A percentile compares a stretch with the other conserved stretches of the same genome.
Evolutionary conservation across 2,329 filamentous ascomycete genomes (phyloP).

Genomic region (Colletotrichum sp.): DNA sequence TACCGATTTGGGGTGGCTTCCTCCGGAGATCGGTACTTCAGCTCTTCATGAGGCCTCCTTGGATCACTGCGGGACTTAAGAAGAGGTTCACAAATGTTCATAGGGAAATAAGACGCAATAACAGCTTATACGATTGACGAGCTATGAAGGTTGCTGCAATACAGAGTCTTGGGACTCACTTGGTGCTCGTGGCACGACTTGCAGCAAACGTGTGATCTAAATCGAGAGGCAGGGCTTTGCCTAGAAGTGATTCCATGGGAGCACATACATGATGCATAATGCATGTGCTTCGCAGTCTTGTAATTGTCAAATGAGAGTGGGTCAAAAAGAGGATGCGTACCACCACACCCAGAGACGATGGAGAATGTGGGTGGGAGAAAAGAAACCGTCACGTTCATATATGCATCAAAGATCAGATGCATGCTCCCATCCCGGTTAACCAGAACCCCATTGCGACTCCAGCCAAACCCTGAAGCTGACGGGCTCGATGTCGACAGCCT

Average conservation of each 20-base stretch:
- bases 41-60: background rate
- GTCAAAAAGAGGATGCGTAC: background rate
- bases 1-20: background rate
- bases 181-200: background rate
- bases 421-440: background rate
- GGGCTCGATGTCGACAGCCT: slow-evolving; percentile 51
- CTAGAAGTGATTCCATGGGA: background rate
- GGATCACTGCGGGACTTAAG: background rate
- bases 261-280: background rate
- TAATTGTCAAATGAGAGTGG: background rate
- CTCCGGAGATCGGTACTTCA: background rate
- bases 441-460: slow-evolving; percentile 46
- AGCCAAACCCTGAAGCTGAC: slow-evolving; percentile 62
- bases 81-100: background rate
- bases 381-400: background rate
- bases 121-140: background rate
- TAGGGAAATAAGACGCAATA: background rate
- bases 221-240: background rate
- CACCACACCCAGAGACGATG: background rate
- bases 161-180: background rate
- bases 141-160: background rate
- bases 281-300: background rate
- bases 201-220: background rate
- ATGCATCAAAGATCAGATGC: background rate
- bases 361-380: background rate